Percentiles rank a stretch among this genome's conserved stretches.
These are phyloP conservation scores for Leccinum pachyderme DNA, from an alignment of 1,284 basidiomycete genomes.

Conservation along the genomic window DNA sequence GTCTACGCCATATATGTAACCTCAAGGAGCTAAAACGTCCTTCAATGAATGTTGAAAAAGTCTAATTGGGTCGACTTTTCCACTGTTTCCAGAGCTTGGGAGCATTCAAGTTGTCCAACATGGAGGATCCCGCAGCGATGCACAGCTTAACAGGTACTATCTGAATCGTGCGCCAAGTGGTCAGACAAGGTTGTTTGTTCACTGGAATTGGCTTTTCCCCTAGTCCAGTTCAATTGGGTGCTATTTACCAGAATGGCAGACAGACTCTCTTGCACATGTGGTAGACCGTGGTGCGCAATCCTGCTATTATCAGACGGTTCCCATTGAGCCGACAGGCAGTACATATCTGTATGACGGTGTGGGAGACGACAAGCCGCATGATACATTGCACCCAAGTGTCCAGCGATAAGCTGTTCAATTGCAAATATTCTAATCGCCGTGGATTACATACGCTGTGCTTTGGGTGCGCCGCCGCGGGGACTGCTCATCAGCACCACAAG, in stretches of 20 bases:
- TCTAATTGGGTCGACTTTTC: neutral
- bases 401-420: neutral
- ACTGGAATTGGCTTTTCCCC: neutral
- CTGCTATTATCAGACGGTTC: neutral
- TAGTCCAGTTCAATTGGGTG: neutral
- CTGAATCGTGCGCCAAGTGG: neutral
- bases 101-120: neutral
- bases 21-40: neutral
- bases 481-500: neutral
- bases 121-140: neutral
- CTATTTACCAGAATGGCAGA: neutral
- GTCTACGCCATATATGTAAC: neutral
- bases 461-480: neutral
- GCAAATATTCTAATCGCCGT: neutral
- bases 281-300: neutral
- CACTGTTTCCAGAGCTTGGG: neutral
- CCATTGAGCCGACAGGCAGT: neutral
- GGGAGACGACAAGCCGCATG: neutral
- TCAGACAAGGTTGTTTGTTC: neutral
- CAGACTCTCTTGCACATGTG: neutral
- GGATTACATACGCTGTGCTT: neutral
- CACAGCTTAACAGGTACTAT: neutral
- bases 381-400: neutral
- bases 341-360: neutral
- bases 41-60: neutral